Conservation (phyloP, 148 eudicot genomes). For the Diospyros kaki region DNA sequence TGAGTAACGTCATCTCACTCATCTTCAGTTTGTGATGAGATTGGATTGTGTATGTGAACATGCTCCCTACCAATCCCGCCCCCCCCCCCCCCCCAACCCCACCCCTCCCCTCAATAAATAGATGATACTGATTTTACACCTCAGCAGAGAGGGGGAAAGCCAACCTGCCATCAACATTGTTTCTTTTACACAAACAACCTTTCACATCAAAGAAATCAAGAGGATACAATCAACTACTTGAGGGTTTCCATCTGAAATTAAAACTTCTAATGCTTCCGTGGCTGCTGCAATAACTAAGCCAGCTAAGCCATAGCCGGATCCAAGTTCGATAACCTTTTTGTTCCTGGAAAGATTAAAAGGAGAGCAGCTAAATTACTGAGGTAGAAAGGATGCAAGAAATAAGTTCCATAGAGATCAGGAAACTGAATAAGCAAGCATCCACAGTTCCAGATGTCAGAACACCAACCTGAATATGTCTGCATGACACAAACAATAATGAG, state of each 20-base stretch:
- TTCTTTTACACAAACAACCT: not conserved
- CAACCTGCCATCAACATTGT: not conserved
- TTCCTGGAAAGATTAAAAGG: constrained; percentile 30
- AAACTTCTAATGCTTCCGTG: constrained; percentile 72
- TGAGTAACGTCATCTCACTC: not conserved
- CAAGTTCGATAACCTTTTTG: constrained; percentile 81
- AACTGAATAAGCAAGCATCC: not conserved
- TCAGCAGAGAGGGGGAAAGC: not conserved
- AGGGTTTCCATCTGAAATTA: constrained; percentile 93
- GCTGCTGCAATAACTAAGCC: constrained; percentile 71
- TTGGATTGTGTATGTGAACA: too few relatives aligned
- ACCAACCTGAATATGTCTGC: constrained; percentile 65
- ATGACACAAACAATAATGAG: constrained; percentile 73
- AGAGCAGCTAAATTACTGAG: not conserved
- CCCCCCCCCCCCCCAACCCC: too few relatives aligned
- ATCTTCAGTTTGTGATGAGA: not conserved
- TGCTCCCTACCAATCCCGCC: too few relatives aligned
- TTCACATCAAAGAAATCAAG: constrained; percentile 16
- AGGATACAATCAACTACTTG: constrained; percentile 98
- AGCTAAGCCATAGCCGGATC: constrained; percentile 90
- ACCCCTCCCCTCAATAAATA: too few relatives aligned
- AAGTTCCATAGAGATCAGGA: not conserved
- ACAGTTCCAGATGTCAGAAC: not conserved
- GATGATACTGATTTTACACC: not conserved
- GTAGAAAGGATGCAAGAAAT: not conserved